Base-by-base conservation (phyloP, 2,329 filamentous ascomycete species). In the Fusarium begoniae region DNA sequence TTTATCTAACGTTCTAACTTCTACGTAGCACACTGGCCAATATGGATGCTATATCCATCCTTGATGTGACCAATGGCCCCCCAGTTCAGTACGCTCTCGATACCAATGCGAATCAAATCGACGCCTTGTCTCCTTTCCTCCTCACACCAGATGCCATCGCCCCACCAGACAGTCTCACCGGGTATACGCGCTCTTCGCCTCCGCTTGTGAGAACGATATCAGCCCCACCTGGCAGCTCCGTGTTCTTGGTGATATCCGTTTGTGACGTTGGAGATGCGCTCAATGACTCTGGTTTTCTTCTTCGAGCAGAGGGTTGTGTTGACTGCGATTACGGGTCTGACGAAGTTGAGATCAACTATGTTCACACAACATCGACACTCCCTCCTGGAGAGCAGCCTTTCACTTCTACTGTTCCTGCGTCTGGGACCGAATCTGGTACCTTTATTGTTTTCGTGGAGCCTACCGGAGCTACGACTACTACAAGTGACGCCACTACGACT, bases 201-300 rank as follows among this genome's bases (percentile, higher is more conserved):
- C 45, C 20, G 7, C 45, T 48, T 12, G 45, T 48, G 20, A 48
- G 45, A 15, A 48, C 45, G 20, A 30, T 48, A 30, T 14, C 20
- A 4, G 13, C 26, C 15, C 2, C n/a, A 18, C 10, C 26, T 15
- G 10, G 14, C 5, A 7, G 45, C 15, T 0, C 4, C 14, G 4
- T 30, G 26, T 0, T 4, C 14, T 22, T 48, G 9, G 3, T 30
- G 6, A 22, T 48, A 30, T 48, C 45, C 14, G 45, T 30, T 20
- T 48, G 26, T 30, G 45, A 48, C 20, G 45, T 30, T 5, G 45
- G 26, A 22, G 45, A 48, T 22, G 26, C 26, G 12, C 5, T 30
- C 3, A 48, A 48, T 12, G 45, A 48, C 26, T 30, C 45, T 15
- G 45, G 26, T 11, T 22, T 48, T 9, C 45, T 48, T 30, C 13